A percentile compares a stretch with the other conserved stretches of the same genome.
Evolutionary conservation across 169 alveolate species (phyloP).

Genomic region (Theileria annulata): DNA sequence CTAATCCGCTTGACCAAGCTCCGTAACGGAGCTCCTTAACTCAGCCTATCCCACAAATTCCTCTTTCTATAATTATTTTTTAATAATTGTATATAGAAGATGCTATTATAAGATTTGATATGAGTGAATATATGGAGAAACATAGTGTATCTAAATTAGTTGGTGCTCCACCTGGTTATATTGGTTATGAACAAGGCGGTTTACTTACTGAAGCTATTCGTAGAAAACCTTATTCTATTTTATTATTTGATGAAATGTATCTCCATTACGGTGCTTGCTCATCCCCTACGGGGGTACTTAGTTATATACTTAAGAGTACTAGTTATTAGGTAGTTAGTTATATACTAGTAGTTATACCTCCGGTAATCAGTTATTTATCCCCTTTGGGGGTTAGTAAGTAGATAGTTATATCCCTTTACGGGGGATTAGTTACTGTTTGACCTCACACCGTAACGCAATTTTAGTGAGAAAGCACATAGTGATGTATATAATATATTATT

Average conservation of each 20-base stretch:
- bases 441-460: too few species aligned
- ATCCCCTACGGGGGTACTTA: neutral
- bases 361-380: too few species aligned
- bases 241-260: slow-evolving; percentile 86
- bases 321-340: neutral
- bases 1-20: too few species aligned
- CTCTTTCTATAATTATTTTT: neutral
- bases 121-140: slow-evolving; percentile 90
- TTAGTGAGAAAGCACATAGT: slow-evolving; percentile 89
- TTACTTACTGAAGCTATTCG: slow-evolving; percentile 89
- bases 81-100: too few species aligned
- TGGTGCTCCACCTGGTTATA: slow-evolving; percentile 92
- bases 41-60: slow-evolving; percentile 37
- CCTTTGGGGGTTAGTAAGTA: too few species aligned
- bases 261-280: slow-evolving; percentile 19
- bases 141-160: slow-evolving; percentile 86
- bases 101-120: slow-evolving; percentile 84
- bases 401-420: too few species aligned
- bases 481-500: slow-evolving; percentile 85
- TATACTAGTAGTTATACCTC: neutral
- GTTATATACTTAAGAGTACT: neutral
- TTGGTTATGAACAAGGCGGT: slow-evolving; percentile 91
- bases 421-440: too few species aligned
- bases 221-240: slow-evolving; percentile 85
- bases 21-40: too few species aligned